These are phyloP conservation scores for Pseudocercospora musae DNA, from an alignment of 2,329 filamentous ascomycete species.

Conservation along the genomic window DNA sequence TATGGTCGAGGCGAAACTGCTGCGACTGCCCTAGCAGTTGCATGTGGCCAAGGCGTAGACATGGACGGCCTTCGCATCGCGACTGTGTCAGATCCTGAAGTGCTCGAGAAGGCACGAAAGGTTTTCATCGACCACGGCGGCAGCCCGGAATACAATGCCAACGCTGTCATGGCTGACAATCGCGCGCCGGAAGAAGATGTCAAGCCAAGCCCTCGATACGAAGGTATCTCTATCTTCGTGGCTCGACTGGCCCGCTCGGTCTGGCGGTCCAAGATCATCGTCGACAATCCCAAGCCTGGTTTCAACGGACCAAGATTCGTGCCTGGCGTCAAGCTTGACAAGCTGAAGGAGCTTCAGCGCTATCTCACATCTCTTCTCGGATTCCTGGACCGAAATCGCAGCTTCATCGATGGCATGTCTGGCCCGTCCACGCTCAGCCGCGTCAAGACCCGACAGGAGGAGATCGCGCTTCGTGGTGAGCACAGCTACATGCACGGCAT, in stretches of 20 bases:
- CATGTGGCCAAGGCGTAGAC: slow-evolving; percentile 88
- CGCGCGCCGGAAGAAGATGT: slow-evolving; percentile 68
- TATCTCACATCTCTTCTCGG: slow-evolving; percentile 73
- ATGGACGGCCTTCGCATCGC: slow-evolving; percentile 69
- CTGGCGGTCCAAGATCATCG: slow-evolving; percentile 78
- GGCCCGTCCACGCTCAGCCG: slow-evolving; percentile 81
- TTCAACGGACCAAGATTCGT: slow-evolving; percentile 59
- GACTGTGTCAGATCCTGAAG: slow-evolving; percentile 73
- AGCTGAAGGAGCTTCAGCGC: slow-evolving; percentile 73
- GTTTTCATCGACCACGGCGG: slow-evolving; percentile 92
- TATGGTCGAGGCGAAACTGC: slow-evolving; percentile 89
- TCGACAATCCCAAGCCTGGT: slow-evolving; percentile 51
- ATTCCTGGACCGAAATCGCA: slow-evolving; percentile 83
- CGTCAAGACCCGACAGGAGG: slow-evolving; percentile 78
- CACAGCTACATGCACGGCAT: slow-evolving; percentile 88
- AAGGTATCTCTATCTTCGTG: slow-evolving; percentile 83
- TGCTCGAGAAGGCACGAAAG: slow-evolving; percentile 78
- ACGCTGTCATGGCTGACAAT: slow-evolving; percentile 57
- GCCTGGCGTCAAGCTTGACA: slow-evolving; percentile 64
- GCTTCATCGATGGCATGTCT: slow-evolving; percentile 89
- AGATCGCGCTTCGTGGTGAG: slow-evolving; percentile 87
- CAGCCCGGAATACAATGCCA: slow-evolving; percentile 78
- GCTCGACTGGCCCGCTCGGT: slow-evolving; percentile 82
- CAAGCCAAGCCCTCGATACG: slow-evolving; percentile 80
- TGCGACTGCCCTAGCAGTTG: slow-evolving; percentile 86